Percentiles rank a stretch among this genome's conserved stretches.
Conservation (phyloP, 768 basidiomycete genomes). For the Austroboletus eburneus region DNA sequence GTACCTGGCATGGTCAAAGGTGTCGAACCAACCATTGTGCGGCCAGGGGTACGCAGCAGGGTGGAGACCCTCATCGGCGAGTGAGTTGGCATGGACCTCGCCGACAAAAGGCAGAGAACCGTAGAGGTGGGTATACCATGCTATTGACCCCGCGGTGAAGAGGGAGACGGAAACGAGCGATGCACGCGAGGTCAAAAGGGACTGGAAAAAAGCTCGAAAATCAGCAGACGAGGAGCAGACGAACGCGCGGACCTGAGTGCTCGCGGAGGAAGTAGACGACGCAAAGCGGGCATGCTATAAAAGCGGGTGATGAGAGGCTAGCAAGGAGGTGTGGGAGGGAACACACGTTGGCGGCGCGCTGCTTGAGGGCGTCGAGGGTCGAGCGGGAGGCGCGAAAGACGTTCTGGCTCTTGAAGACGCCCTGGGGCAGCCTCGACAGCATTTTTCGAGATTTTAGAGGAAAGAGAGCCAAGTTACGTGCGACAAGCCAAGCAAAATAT, state of each 20-base stretch:
- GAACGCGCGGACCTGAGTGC: conserved; percentile 54
- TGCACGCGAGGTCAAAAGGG: conserved; percentile 64
- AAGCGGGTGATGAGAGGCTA: too few relatives aligned
- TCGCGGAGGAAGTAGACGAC: conserved; percentile 57
- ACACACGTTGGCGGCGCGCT: conserved; percentile 36
- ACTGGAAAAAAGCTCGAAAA: conserved; percentile 35
- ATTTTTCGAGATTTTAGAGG: conserved; percentile 59
- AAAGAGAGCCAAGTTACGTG: conserved; percentile 33
- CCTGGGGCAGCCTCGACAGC: conserved; percentile 78
- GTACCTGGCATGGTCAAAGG: conserved; percentile 95
- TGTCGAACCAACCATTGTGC: conserved; percentile 82
- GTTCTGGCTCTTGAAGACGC: conserved; percentile 59
- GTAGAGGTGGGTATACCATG: conserved; percentile 96
- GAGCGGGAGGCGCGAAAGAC: conserved; percentile 43
- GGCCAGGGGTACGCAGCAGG: conserved; percentile 85
- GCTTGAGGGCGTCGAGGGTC: conserved; percentile 36
- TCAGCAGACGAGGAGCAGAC: not conserved
- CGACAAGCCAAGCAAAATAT: conserved; percentile 42
- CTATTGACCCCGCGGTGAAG: conserved; percentile 82
- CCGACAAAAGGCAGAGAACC: conserved; percentile 86
- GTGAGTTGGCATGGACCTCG: conserved; percentile 89
- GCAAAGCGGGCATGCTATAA: conserved; percentile 70
- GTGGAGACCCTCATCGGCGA: conserved; percentile 93
- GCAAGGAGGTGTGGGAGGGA: too few relatives aligned
- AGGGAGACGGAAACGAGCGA: conserved; percentile 73